A percentile compares a stretch with the other conserved stretches of the same genome.
Evolutionary conservation across 2,329 filamentous ascomycete genomes (phyloP).

Genomic region (Lachnellula hyalina): DNA sequence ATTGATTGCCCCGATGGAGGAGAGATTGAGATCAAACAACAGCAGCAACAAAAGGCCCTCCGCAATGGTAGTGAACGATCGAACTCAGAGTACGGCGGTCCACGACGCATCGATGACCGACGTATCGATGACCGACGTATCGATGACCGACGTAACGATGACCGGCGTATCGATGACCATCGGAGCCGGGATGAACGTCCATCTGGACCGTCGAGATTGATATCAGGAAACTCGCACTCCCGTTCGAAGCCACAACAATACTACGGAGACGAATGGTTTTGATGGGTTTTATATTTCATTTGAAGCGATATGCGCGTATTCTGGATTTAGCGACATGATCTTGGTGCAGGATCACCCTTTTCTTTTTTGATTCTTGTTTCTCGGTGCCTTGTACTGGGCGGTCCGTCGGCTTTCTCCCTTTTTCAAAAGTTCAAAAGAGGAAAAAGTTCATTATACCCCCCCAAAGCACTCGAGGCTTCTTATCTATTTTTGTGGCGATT

Average conservation of each 20-base stretch:
- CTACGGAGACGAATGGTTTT: conserved; percentile 10
- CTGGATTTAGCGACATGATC: conserved; percentile 21
- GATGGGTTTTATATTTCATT: conserved; percentile 10
- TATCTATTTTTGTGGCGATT: conserved; percentile 12
- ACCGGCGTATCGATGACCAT: conserved; percentile 20
- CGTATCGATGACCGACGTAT: conserved; percentile 25
- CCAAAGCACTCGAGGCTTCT: conserved; percentile 21
- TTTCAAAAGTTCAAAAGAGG: conserved; percentile 17
- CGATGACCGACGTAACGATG: conserved; percentile 17
- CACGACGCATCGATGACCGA: conserved; percentile 20
- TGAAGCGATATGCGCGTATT: conserved; percentile 16
- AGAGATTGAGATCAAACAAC: conserved; percentile 51
- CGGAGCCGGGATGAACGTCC: conserved; percentile 19
- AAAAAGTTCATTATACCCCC: conserved; percentile 24
- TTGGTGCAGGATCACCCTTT: conserved; percentile 14
- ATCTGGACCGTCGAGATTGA: conserved; percentile 18
- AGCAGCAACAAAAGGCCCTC: conserved; percentile 33
- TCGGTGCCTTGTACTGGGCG: conserved; percentile 20
- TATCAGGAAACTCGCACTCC: conserved; percentile 22
- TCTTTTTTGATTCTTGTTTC: conserved; percentile 15
- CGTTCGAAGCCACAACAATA: conserved; percentile 15
- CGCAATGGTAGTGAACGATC: conserved; percentile 46
- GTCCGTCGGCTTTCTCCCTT: conserved; percentile 21
- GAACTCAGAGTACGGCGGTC: conserved; percentile 34
- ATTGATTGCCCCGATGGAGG: conserved; percentile 55